Conservation (phyloP, 495 filamentous ascomycete genomes). For the Neurospora tetrasperma region DNA sequence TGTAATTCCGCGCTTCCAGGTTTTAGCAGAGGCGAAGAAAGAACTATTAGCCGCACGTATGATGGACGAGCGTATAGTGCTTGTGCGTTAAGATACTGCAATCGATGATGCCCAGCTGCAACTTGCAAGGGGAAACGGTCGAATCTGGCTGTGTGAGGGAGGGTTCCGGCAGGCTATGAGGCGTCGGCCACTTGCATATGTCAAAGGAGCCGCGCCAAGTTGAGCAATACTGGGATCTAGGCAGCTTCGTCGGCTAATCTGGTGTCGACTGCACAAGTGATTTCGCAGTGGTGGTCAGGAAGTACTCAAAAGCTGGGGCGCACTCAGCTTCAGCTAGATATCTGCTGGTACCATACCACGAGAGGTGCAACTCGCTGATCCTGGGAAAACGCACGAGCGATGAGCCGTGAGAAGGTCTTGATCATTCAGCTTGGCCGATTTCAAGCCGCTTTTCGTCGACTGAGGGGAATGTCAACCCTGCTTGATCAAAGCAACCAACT, state of each 20-base stretch:
- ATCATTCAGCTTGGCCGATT: not conserved
- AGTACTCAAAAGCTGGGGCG: not conserved
- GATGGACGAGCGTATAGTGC: not conserved
- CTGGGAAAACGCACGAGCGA: not conserved
- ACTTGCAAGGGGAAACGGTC: not conserved
- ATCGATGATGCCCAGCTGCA: not conserved
- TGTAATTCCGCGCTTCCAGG: constrained; percentile 4
- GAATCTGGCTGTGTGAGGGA: not conserved
- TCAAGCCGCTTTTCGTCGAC: not conserved
- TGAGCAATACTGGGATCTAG: constrained; percentile 3
- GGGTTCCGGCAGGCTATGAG: constrained; percentile 1
- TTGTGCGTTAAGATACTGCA: not conserved
- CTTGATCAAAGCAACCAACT: not conserved
- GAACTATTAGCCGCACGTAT: not conserved
- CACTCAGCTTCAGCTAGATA: not conserved
- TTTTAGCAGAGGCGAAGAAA: not conserved
- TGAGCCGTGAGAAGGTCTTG: not conserved
- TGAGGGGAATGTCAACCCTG: not conserved
- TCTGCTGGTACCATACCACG: not conserved
- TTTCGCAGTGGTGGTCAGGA: not conserved
- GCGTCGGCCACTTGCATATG: not conserved
- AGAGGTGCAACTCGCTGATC: not conserved
- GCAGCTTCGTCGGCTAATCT: constrained; percentile 6
- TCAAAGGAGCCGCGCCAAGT: constrained; percentile 8
- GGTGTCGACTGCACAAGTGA: not conserved